phyloP scores from a whole-genome alignment of 2,329 filamentous ascomycete genomes.

The Pestalotiopsis sp. region DNA sequence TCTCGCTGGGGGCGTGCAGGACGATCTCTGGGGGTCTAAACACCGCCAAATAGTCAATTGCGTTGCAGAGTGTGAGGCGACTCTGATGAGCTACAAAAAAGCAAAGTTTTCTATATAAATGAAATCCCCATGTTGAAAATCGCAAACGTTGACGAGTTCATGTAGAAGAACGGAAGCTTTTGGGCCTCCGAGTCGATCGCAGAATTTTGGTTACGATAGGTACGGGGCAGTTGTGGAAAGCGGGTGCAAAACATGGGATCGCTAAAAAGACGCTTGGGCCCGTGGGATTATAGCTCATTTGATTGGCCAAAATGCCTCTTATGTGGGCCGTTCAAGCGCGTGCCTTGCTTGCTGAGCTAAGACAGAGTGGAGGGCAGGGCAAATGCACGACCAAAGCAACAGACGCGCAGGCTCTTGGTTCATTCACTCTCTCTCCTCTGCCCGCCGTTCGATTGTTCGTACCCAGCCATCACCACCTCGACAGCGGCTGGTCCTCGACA shows the following conservation, averaged over 20 bases:
- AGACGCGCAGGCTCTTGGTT: constrained; percentile 2
- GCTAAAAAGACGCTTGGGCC: constrained; percentile 14
- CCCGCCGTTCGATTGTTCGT: neutral
- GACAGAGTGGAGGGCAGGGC: neutral
- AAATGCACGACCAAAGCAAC: constrained; percentile 1
- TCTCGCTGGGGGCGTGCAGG: constrained; percentile 15
- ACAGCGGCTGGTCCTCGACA: neutral
- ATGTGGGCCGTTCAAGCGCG: constrained; percentile 1
- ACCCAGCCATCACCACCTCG: neutral
- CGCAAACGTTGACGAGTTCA: constrained; percentile 17
- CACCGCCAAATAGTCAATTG: constrained; percentile 26
- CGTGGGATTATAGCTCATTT: constrained; percentile 13
- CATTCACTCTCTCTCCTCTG: neutral
- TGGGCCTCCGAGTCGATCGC: constrained; percentile 29
- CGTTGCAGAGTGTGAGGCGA: constrained; percentile 23
- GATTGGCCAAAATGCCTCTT: constrained; percentile 24
- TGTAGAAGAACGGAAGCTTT: constrained; percentile 28
- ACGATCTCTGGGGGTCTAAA: constrained; percentile 6
- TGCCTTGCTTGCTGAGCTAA: constrained; percentile 16
- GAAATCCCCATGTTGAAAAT: constrained; percentile 10
- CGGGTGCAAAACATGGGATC: constrained; percentile 9
- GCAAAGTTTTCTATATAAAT: constrained; percentile 8
- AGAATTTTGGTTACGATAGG: constrained; percentile 26
- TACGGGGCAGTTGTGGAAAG: constrained; percentile 7
- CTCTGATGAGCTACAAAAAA: constrained; percentile 13